Base-by-base conservation (phyloP, 2,329 filamentous ascomycete genomes). In the Xylaria sp. region DNA sequence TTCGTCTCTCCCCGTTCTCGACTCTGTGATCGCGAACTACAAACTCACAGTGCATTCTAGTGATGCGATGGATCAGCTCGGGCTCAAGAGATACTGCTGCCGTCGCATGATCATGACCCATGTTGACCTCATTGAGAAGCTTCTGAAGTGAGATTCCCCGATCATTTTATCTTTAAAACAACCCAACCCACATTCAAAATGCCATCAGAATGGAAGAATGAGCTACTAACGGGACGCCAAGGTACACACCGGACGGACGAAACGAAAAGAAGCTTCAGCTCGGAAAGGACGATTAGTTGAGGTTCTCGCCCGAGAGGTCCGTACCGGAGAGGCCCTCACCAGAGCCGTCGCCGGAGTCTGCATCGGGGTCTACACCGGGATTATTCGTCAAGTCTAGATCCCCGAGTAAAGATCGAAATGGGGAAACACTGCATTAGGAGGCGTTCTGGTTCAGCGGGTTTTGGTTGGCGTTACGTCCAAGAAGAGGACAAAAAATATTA, bases 81-180 rank as follows among this genome's bases (percentile, higher is more conserved):
- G 93, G 60, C 90, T 96, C 74, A 94, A 92, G 80, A 88, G 95
- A 71, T 99, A 99, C 83, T 99, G 95, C 86, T 99, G 95, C 83
- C 92, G 95, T 72, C 91, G 95, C 74, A 99, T 99, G 95, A 89
- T 99, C 78, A 97, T 99, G 91, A 99, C 95, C 63, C 95, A 99
- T 80, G 95, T 99, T 73, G 95, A 99, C 78, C 84, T 99, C 66
- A 97, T 99, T 72, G 95, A 99, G 84, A 99, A 99, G 82, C 87
- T 99, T 53, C 87, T 99, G 69, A 92, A 94, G 92, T 96, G 89
- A 71, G 86, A 72, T 7, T 9, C 25, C 58, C 40, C 42, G 11
- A 37, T 15, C 11, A n/a, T n/a, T 38, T 15, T 3, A 40, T n/a
- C 31, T 42, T 8, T 43, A n/a, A 57, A 37, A 14, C 21, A 9